phyloP scores from a whole-genome alignment of 306 rosid species.

The Malus sylvestris region DNA sequence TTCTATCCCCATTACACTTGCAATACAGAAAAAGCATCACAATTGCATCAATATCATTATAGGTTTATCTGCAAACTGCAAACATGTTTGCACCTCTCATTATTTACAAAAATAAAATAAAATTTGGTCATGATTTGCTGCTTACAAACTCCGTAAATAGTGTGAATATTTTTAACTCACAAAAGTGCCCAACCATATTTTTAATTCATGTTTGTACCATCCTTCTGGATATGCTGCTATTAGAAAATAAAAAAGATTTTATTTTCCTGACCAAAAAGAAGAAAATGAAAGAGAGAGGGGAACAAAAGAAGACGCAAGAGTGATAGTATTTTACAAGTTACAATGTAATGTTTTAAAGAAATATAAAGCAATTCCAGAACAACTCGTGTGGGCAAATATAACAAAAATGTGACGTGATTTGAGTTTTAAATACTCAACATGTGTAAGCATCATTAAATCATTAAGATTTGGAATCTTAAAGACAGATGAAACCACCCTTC shows the following conservation, averaged over 20 bases:
- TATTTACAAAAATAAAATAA: neutral
- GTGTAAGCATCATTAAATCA: neutral
- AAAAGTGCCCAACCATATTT: neutral
- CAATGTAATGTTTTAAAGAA: neutral
- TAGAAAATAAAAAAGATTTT: neutral
- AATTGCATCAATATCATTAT: neutral
- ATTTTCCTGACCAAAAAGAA: neutral
- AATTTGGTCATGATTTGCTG: neutral
- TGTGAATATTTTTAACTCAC: neutral
- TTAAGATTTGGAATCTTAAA: neutral
- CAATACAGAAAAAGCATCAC: slow-evolving; percentile 22
- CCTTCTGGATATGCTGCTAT: neutral
- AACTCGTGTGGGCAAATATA: neutral
- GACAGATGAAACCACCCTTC: neutral
- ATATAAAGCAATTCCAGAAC: neutral
- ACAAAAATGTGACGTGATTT: neutral
- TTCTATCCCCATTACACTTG: slow-evolving; percentile 67
- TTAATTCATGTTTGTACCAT: neutral
- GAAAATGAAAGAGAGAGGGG: neutral
- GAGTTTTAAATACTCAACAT: neutral
- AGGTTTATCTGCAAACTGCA: neutral
- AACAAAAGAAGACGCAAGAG: neutral
- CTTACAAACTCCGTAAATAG: neutral
- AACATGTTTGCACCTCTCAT: neutral
- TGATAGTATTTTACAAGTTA: neutral